A percentile compares a stretch with the other conserved stretches of the same genome.
These are phyloP conservation scores for Clonostachys solani DNA, from an alignment of 2,329 filamentous ascomycete genomes.

Conservation along the genomic window DNA sequence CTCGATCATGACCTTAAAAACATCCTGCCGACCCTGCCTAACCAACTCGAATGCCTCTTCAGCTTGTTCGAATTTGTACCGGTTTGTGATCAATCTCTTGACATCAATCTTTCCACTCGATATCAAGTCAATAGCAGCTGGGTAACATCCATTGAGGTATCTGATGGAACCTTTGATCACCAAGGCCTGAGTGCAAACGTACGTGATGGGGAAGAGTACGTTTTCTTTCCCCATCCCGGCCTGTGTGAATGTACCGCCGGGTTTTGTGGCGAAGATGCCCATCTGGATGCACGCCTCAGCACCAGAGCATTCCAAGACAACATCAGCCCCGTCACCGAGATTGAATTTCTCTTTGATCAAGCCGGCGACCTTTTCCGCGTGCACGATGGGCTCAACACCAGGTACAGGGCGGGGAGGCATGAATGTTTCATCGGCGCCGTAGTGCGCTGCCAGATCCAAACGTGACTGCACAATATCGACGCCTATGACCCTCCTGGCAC, in stretches of 20 bases:
- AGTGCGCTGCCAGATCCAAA: conserved; percentile 29
- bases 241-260: conserved; percentile 45
- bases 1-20: conserved; percentile 4
- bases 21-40: conserved; percentile 9
- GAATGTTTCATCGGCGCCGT: conserved; percentile 36
- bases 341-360: conserved; percentile 29
- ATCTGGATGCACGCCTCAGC: conserved; percentile 39
- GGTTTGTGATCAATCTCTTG: conserved; percentile 25
- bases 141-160: conserved; percentile 45
- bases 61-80: conserved; percentile 33
- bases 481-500: conserved; percentile 33
- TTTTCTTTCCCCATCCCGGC: conserved; percentile 47
- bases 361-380: conserved; percentile 28
- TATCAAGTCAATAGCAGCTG: conserved; percentile 42
- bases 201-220: conserved; percentile 45
- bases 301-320: conserved; percentile 44
- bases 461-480: conserved; percentile 35
- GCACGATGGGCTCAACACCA: conserved; percentile 24
- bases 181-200: conserved; percentile 40
- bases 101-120: conserved; percentile 37
- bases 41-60: conserved; percentile 36
- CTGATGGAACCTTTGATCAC: conserved; percentile 45
- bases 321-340: conserved; percentile 39
- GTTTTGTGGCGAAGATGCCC: conserved; percentile 35
- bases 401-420: conserved; percentile 10